phyloP scores from a whole-genome alignment of 805 yeast genomes.

The Metschnikowia similis region DNA sequence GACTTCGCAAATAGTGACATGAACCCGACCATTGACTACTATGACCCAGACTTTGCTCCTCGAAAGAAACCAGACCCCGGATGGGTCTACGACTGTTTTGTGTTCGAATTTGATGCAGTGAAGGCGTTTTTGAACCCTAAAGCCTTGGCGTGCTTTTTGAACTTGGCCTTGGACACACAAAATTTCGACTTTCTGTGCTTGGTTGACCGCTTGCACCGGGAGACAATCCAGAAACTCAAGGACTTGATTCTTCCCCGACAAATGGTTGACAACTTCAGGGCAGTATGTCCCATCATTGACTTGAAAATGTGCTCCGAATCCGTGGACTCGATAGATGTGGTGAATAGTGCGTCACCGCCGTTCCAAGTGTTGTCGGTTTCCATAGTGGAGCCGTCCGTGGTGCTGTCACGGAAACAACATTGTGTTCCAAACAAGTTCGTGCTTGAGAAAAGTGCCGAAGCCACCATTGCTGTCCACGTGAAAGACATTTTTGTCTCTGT shows the following conservation, averaged over 20 bases:
- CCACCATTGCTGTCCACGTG: conserved; percentile 28
- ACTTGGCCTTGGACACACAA: conserved; percentile 30
- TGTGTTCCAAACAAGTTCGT: conserved; percentile 6
- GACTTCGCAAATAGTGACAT: conserved; percentile 6
- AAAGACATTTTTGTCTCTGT: conserved; percentile 23
- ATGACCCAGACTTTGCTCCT: conserved; percentile 31
- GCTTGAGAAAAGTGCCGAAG: conserved; percentile 13
- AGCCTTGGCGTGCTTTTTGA: conserved; percentile 36
- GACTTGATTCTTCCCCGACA: conserved; percentile 27
- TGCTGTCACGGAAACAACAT: conserved; percentile 20
- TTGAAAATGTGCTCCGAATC: conserved; percentile 34
- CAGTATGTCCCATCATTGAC: conserved; percentile 45
- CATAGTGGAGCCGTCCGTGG: conserved; percentile 33
- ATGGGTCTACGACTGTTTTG: conserved; percentile 50
- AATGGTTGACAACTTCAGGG: conserved; percentile 39
- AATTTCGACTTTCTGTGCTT: conserved; percentile 42
- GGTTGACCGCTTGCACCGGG: conserved; percentile 63
- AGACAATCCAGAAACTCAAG: conserved; percentile 46
- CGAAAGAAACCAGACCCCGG: conserved; percentile 29
- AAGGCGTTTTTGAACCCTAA: conserved; percentile 45
- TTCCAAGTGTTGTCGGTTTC: conserved; percentile 26
- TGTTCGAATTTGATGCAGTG: conserved; percentile 52
- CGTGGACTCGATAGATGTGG: conserved; percentile 17
- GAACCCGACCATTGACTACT: conserved; percentile 25
- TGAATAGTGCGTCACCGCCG: conserved; percentile 26